Evolutionary conservation across 23 red algal genomes (phyloP).

Genomic region (Gracilaria gracilis): DNA sequence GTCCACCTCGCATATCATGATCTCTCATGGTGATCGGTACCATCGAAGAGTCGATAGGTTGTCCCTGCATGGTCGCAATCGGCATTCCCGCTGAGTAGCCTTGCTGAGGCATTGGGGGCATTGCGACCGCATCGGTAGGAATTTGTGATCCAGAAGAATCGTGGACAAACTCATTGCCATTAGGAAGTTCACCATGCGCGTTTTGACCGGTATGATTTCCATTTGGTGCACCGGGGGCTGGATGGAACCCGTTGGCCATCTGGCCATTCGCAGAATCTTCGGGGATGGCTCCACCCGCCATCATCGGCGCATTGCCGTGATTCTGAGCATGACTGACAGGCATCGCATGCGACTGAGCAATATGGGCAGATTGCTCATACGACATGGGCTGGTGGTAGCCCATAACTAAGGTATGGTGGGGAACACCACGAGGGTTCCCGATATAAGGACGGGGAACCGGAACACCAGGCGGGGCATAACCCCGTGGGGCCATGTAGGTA

Average conservation of each 20-base stretch:
- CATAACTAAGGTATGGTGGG: not conserved
- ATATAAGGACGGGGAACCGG: slow-evolving; percentile 33
- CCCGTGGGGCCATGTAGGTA: slow-evolving; percentile 26
- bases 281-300: not conserved
- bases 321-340: not conserved
- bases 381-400: slow-evolving; percentile 19
- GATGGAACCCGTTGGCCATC: slow-evolving; percentile 19
- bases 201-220: not conserved
- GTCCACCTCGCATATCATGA: slow-evolving; percentile 2
- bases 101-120: not conserved
- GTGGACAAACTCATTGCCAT: not conserved
- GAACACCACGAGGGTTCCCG: slow-evolving; percentile 15
- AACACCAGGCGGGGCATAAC: slow-evolving; percentile 31
- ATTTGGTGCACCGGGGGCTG: not conserved
- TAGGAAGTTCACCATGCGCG: not conserved
- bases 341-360: slow-evolving; percentile 11
- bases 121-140: not conserved
- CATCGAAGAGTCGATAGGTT: not conserved
- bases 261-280: not conserved
- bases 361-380: not conserved
- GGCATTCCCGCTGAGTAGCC: slow-evolving; percentile 1
- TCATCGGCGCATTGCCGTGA: not conserved
- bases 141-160: not conserved
- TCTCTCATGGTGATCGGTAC: not conserved
- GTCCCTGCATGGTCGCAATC: not conserved